Conservation (phyloP, 495 filamentous ascomycete genomes). For the Pyrenopolyporus hunteri region DNA sequence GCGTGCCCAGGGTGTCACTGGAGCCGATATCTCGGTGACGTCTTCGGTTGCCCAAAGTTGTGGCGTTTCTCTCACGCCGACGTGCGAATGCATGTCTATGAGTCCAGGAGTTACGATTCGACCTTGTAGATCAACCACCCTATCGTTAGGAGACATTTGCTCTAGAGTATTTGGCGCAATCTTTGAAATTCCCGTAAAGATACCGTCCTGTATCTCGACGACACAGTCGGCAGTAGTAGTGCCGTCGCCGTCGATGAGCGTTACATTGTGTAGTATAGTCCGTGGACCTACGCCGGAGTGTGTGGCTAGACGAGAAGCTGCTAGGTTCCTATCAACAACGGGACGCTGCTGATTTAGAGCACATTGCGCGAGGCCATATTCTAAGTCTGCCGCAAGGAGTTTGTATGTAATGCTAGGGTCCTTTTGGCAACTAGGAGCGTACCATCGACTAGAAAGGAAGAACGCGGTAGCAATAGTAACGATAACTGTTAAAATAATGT, state of each 20-base stretch:
- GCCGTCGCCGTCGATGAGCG: constrained; percentile 47
- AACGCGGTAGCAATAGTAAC: constrained; percentile 20
- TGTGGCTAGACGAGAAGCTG: constrained; percentile 19
- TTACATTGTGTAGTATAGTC: constrained; percentile 43
- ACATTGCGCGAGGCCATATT: constrained; percentile 26
- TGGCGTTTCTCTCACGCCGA: constrained; percentile 39
- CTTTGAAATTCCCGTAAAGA: constrained; percentile 40
- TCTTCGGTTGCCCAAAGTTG: constrained; percentile 38
- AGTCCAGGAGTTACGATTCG: constrained; percentile 58
- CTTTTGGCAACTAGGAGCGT: not conserved
- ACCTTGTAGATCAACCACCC: constrained; percentile 49
- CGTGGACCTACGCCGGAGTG: constrained; percentile 7
- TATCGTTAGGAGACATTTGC: not conserved
- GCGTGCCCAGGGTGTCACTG: constrained; percentile 55
- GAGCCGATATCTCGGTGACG: constrained; percentile 48
- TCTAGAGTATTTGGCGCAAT: constrained; percentile 2
- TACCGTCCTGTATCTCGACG: constrained; percentile 37
- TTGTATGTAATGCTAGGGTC: not conserved
- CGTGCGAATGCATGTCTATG: constrained; percentile 63
- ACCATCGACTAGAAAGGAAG: constrained; percentile 22
- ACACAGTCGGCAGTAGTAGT: constrained; percentile 20
- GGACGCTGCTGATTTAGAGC: constrained; percentile 24
- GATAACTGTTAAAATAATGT: constrained; percentile 12
- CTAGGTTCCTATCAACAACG: constrained; percentile 17
- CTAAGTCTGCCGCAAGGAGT: constrained; percentile 4